These are phyloP conservation scores for Talaromyces sp. DNA, from an alignment of 2,329 filamentous ascomycete genomes.

Conservation along the genomic window DNA sequence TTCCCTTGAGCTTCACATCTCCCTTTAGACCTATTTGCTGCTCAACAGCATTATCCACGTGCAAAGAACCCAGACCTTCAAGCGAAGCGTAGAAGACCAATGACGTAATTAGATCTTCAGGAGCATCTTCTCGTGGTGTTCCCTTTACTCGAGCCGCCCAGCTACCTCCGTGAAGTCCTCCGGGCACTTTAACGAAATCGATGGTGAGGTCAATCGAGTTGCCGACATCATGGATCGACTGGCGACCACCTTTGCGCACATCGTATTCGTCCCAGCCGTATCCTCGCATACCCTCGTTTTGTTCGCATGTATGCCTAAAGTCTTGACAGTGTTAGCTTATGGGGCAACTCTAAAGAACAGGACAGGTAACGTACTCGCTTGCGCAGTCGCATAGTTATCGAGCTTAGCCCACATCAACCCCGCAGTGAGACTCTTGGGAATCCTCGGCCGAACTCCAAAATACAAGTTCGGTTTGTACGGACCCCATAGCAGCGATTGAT, in stretches of 20 bases:
- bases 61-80: constrained; percentile 69
- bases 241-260: constrained; percentile 76
- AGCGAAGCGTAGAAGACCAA: constrained; percentile 78
- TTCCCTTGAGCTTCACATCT: constrained; percentile 67
- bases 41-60: constrained; percentile 53
- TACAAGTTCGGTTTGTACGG: constrained; percentile 93
- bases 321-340: constrained; percentile 40
- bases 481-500: constrained; percentile 90
- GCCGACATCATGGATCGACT: constrained; percentile 84
- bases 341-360: background rate
- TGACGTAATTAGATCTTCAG: constrained; percentile 66
- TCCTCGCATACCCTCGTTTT: constrained; percentile 86
- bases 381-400: constrained; percentile 71
- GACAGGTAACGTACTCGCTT: constrained; percentile 60
- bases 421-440: constrained; percentile 75
- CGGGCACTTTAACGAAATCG: constrained; percentile 88
- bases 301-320: constrained; percentile 92
- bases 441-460: constrained; percentile 80
- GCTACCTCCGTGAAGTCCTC: constrained; percentile 78
- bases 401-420: constrained; percentile 87
- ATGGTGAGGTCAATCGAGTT: constrained; percentile 90
- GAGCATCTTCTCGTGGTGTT: constrained; percentile 66
- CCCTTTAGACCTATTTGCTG: constrained; percentile 52
- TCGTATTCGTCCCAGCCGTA: constrained; percentile 99
- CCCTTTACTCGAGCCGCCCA: constrained; percentile 91